Conservation (phyloP, 2,329 filamentous ascomycete genomes). For the Ceratocystiopsis sp. region DNA sequence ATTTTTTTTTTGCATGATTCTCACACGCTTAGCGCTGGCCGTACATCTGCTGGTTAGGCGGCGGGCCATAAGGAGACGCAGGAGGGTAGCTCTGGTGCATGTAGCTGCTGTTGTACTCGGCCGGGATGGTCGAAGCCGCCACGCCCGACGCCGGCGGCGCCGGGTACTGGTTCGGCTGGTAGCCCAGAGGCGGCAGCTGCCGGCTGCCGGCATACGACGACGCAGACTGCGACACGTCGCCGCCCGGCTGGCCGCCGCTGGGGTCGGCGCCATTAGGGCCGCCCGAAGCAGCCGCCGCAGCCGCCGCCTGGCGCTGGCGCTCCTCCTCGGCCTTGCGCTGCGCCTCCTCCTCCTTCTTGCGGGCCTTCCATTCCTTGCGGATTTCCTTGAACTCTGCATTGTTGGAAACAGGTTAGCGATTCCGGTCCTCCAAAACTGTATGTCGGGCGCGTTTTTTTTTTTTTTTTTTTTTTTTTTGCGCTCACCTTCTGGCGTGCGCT, state of each 20-base stretch:
- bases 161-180: slow-evolving; percentile 50
- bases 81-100: slow-evolving; percentile 42
- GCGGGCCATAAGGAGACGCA: slow-evolving; percentile 40
- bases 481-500: slow-evolving; percentile 94
- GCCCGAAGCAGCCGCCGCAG: slow-evolving; percentile 36
- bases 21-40: slow-evolving; percentile 23
- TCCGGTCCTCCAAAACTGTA: too few relatives aligned
- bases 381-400: slow-evolving; percentile 85
- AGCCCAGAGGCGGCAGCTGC: slow-evolving; percentile 61
- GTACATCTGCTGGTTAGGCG: slow-evolving; percentile 41
- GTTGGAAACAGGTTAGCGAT: too few relatives aligned
- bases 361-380: slow-evolving; percentile 92
- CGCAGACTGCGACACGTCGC: slow-evolving; percentile 35
- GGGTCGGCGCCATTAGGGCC: slow-evolving; percentile 35
- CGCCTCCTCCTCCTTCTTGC: slow-evolving; percentile 96
- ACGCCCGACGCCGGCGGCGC: slow-evolving; percentile 39
- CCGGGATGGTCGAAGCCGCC: slow-evolving; percentile 33
- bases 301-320: slow-evolving; percentile 41
- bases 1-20: neutral
- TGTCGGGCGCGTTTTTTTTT: too few relatives aligned
- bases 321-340: slow-evolving; percentile 83
- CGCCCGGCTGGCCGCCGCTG: slow-evolving; percentile 26
- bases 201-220: slow-evolving; percentile 41
- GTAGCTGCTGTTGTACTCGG: slow-evolving; percentile 37
- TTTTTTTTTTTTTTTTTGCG: too few relatives aligned